phyloP scores from a whole-genome alignment of 306 rosid species.

The Cucurbita maxima region DNA sequence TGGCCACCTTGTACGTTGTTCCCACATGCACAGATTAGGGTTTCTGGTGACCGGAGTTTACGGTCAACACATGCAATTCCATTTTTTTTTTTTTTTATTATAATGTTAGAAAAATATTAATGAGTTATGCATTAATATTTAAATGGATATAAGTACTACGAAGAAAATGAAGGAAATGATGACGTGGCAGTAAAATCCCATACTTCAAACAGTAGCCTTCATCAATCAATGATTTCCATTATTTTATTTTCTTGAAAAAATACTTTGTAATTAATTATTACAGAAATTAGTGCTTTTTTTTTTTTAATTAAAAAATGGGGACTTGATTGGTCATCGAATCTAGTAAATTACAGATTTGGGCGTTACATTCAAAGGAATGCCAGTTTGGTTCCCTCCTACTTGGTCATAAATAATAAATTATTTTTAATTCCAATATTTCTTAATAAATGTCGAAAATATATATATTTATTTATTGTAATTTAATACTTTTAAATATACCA shows the following conservation, averaged over 20 bases:
- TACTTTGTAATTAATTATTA: neutral
- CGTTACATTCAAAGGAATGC: conserved; percentile 51
- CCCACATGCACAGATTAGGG: conserved; percentile 24
- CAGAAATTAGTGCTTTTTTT: neutral
- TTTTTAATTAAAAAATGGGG: neutral
- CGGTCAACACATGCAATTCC: conserved; percentile 52
- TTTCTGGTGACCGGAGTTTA: conserved; percentile 33
- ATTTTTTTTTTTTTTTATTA: too few species aligned
- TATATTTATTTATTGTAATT: too few species aligned
- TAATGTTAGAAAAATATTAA: neutral
- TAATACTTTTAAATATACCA: too few species aligned
- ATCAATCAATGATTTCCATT: neutral
- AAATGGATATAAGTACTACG: neutral
- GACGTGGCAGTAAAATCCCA: conserved; percentile 1
- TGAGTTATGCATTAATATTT: neutral
- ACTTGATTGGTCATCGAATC: conserved; percentile 22
- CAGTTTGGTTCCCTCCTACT: conserved; percentile 24
- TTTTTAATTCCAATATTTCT: too few species aligned
- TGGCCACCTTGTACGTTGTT: conserved; percentile 12
- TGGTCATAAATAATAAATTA: neutral
- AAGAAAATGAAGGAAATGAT: neutral
- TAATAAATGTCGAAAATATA: too few species aligned
- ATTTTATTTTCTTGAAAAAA: neutral
- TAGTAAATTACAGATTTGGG: conserved; percentile 23
- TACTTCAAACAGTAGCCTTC: neutral